Conservation (phyloP, 495 filamentous ascomycete species). For the Talaromyces nanjingensis region DNA sequence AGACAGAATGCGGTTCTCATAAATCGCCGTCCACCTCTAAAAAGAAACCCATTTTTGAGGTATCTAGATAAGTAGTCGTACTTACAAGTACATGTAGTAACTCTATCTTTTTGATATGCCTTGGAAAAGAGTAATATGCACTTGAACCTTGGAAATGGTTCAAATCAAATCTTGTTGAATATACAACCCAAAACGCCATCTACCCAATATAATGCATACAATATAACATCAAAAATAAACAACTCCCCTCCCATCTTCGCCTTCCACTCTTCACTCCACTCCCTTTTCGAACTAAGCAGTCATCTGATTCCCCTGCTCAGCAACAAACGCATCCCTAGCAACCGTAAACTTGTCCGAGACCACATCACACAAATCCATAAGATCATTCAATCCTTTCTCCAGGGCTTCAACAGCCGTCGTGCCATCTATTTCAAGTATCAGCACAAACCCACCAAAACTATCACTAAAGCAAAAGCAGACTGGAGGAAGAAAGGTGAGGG, state of each 20-base stretch:
- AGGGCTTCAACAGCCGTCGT: constrained; percentile 77
- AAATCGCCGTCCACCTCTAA: not conserved
- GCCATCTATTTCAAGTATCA: constrained; percentile 48
- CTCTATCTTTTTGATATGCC: no score
- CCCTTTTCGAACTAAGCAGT: constrained; percentile 17
- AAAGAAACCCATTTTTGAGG: no score
- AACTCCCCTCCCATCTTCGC: no score
- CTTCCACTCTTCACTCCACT: not conserved
- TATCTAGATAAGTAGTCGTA: no score
- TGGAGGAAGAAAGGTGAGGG: not conserved
- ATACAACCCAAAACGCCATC: constrained; percentile 3
- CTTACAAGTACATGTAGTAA: no score
- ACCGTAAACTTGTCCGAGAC: constrained; percentile 76
- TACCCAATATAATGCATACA: constrained; percentile 5
- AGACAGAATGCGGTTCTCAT: not conserved
- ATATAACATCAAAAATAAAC: not conserved
- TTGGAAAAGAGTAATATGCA: no score
- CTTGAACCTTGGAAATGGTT: not conserved
- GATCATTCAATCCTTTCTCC: constrained; percentile 79
- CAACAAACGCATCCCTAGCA: constrained; percentile 57
- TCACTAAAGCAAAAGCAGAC: not conserved
- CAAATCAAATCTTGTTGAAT: not conserved
- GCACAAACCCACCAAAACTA: not conserved
- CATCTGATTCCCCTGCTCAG: constrained; percentile 30
- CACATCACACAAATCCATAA: constrained; percentile 87